phyloP scores from a whole-genome alignment of 306 rosid genomes.

The Quercus robur region DNA sequence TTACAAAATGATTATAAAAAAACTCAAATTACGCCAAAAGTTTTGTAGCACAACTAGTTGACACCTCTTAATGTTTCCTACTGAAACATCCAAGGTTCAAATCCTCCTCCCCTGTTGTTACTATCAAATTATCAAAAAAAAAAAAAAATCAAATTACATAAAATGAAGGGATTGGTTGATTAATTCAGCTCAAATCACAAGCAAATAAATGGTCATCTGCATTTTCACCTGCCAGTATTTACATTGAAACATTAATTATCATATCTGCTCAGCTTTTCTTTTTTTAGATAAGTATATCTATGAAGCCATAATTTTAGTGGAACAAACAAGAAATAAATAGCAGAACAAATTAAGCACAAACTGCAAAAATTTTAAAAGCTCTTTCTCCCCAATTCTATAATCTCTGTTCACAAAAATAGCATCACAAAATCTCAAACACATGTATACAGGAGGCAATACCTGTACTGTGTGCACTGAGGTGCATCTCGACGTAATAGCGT shows the following conservation, averaged over 20 bases:
- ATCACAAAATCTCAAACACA: background rate
- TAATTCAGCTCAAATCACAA: constrained; percentile 1
- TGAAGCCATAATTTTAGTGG: too few species aligned
- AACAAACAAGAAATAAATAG: background rate
- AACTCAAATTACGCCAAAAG: too few species aligned
- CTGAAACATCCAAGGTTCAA: too few species aligned
- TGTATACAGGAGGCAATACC: constrained; percentile 32
- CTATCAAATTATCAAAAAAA: too few species aligned
- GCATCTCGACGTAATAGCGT: constrained; percentile 56
- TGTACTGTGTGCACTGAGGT: constrained; percentile 50
- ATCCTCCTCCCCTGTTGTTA: too few species aligned
- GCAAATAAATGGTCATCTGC: background rate
- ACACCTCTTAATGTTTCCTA: too few species aligned
- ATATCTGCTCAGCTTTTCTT: background rate
- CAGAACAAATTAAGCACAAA: background rate
- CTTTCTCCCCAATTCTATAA: background rate
- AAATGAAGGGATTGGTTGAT: constrained; percentile 1
- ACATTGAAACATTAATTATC: background rate
- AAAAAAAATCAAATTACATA: background rate
- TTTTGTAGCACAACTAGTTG: too few species aligned
- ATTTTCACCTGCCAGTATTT: background rate
- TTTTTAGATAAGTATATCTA: too few species aligned
- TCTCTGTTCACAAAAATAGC: background rate
- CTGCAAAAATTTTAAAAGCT: background rate
- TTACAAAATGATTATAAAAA: background rate